Base-by-base conservation (phyloP, 805 yeast species). In the Babjeviella inositovora region DNA sequence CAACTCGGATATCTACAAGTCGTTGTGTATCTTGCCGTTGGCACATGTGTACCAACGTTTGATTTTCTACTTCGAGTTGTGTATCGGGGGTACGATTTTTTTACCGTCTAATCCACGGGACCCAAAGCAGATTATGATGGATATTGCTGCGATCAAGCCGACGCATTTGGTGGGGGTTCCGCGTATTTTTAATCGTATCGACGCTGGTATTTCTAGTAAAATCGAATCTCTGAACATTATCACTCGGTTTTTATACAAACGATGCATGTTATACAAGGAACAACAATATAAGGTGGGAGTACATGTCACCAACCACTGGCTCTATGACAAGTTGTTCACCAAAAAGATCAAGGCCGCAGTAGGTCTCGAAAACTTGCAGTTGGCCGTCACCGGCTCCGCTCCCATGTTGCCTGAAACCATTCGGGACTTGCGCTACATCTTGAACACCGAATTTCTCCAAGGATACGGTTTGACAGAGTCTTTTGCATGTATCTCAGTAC, bases 401-500 rank as follows among this genome's bases (percentile, higher is more conserved):
- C 62, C 62, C 12, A 50, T 56, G 27, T 44, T 53, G 16, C 45
- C 51, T 6, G 50, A 43, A 27, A 53, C 61, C 6, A 37, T 54
- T 21, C 47, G 36, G 31, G 54, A 53, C 32, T 32, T 56, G 29
- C 53, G 47, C 37, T 55, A 56, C 2, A 23, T 50, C 2, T 41
- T 55, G 20, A 46, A 47, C 25, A 28, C 45, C 17, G 61, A 59
- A 14, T 28, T 56, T 26, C 19, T 39, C 5, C 61, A 55, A 33
- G 62, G 62, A 13, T 56, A 56, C 32, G 62, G 62, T 11, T 46
- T 52, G 28, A 54, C 61, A 8, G 62, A 56, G 38, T 43, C 54
- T 15, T 53, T 53, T 39, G 61, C 57, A 7, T 61, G 62, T 3
- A 28, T 50, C 23, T 36, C 45, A 23, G 24, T 38, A 5, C 36